Evolutionary conservation across 805 yeast species (phyloP).

Genomic region (Sungouiozyma ichnusensis): DNA sequence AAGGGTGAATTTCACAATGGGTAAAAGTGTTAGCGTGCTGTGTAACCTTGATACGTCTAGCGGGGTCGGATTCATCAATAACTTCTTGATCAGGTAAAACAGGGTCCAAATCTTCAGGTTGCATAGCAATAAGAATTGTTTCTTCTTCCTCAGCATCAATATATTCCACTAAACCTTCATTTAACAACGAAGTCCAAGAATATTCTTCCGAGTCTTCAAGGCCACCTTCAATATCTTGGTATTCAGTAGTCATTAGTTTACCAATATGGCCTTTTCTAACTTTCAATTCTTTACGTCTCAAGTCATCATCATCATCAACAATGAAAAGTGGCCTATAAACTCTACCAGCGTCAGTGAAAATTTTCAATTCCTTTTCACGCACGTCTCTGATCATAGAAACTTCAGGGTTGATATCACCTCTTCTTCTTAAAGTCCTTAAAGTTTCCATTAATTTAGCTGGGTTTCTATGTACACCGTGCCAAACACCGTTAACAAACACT

Average conservation of each 20-base stretch:
- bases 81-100: conserved; percentile 37
- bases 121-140: conserved; percentile 96
- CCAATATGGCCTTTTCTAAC: conserved; percentile 78
- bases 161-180: conserved; percentile 85
- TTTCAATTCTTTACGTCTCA: conserved; percentile 57
- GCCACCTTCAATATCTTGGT: conserved; percentile 43
- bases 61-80: conserved; percentile 36
- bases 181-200: conserved; percentile 79
- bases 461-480: conserved; percentile 98
- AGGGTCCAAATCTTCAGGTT: conserved; percentile 89
- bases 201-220: conserved; percentile 46
- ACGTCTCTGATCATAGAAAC: conserved; percentile 95
- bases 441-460: conserved; percentile 89
- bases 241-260: conserved; percentile 55
- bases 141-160: conserved; percentile 99
- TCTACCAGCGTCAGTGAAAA: conserved; percentile 97
- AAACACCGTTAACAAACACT: conserved; percentile 95
- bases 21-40: conserved; percentile 78
- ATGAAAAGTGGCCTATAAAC: conserved; percentile 93
- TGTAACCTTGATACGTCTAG: conserved; percentile 73
- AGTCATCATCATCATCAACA: conserved; percentile 74
- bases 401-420: conserved; percentile 91
- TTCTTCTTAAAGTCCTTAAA: conserved; percentile 83
- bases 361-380: conserved; percentile 90
- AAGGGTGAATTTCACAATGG: conserved; percentile 98